phyloP scores from a whole-genome alignment of 768 basidiomycete species.

The Paxillus rubicundulus region DNA sequence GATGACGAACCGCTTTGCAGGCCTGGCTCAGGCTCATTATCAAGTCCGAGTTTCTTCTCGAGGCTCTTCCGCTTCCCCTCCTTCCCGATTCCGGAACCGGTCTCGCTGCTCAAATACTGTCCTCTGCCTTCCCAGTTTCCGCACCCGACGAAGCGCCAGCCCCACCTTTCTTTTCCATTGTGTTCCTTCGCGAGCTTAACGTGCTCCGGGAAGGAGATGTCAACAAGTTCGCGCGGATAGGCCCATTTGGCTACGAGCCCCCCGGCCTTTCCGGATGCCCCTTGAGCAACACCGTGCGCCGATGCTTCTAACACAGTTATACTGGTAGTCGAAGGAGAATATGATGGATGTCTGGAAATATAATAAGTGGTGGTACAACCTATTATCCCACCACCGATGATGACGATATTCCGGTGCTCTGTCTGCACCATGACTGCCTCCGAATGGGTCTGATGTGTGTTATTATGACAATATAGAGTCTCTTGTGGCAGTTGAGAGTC shows the following conservation, averaged over 20 bases:
- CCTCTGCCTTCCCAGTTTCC: slow-evolving; percentile 72
- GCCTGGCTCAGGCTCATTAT: slow-evolving; percentile 16
- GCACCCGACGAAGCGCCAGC: slow-evolving; percentile 74
- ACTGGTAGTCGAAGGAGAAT: slow-evolving; percentile 36
- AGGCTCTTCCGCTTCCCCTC: slow-evolving; percentile 43
- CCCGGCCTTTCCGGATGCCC: slow-evolving; percentile 82
- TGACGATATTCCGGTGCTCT: slow-evolving; percentile 48
- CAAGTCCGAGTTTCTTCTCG: slow-evolving; percentile 54
- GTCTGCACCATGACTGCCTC: slow-evolving; percentile 15
- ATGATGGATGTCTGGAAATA: slow-evolving; percentile 56
- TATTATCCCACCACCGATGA: slow-evolving; percentile 86
- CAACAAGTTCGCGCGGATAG: slow-evolving; percentile 65
- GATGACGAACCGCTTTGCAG: slow-evolving; percentile 10
- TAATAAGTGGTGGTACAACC: slow-evolving; percentile 85
- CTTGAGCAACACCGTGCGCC: slow-evolving; percentile 62
- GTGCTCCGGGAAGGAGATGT: slow-evolving; percentile 68
- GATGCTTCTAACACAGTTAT: slow-evolving; percentile 76
- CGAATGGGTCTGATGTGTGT: background rate
- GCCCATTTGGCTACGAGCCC: slow-evolving; percentile 88
- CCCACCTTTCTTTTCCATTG: slow-evolving; percentile 73
- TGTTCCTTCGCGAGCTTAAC: slow-evolving; percentile 66
- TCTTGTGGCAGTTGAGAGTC: background rate
- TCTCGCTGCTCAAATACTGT: slow-evolving; percentile 26
- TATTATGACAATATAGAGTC: background rate
- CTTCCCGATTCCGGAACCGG: slow-evolving; percentile 26